Evolutionary conservation across 139 green algal species (phyloP), one percentile per base, ranked within the genome.

Genomic region (Chlorella sp.): DNA sequence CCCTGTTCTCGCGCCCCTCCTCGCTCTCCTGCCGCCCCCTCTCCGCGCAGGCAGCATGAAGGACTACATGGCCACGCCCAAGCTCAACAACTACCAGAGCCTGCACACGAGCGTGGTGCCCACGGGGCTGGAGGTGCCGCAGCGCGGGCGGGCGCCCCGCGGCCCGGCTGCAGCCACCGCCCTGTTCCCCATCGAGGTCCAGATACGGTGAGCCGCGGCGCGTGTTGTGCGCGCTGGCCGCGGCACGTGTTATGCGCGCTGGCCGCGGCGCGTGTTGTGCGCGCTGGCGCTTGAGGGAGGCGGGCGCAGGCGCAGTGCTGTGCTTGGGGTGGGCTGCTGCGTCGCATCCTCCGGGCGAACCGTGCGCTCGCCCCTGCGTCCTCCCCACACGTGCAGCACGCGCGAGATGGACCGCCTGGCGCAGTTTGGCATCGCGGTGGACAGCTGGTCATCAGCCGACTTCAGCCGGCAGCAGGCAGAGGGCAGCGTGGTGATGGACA

Each of bases 51-150:
- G 84, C 14, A 60, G 50, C 36, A 82, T 97, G 71, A 92, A 95
- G 81, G 93, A 97, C 73, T 97, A 93, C 87, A 95, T 97, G 36
- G 88, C 91, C n/a, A 95, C 90, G 4, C 90, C 93, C 48, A 97
- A 97, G 74, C 59, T 83, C 55, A 96, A 95, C 72, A 90, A 90
- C 41, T 96, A 96, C 81, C 89, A 90, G 77, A 79, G 67, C 23
- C 82, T 97, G 42, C 91, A 96, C 76, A 97, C 93, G 14, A 91
- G 83, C 1, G 86, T 76, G 51, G 58, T 84, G 0, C 79, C 79
- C 45, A 84, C 79, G 21, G 79, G 79, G 21, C 36, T 84, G 29
- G 60, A 73, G 33, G 11, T 79, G 14, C 33, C 67, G 19, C 55
- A 71, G 14, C 58, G 53, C 12, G 29, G 27, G 8, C 7, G 31